Conservation (phyloP, 805 yeast genomes). For the Candida easanensis region DNA sequence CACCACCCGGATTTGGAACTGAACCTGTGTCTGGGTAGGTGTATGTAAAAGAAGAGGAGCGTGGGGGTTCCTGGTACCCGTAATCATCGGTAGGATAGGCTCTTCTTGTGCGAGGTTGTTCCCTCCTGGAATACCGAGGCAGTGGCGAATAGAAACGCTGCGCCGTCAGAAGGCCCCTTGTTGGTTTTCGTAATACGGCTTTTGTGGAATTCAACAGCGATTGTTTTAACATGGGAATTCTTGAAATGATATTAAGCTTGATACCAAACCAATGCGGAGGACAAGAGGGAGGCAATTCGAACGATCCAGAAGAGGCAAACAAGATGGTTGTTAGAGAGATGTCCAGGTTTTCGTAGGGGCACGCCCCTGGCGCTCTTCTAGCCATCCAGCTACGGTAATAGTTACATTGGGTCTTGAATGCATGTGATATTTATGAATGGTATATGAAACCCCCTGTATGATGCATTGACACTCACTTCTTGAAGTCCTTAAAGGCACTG, state of each 20-base stretch:
- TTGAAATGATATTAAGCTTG: too few species aligned
- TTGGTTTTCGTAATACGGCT: too few species aligned
- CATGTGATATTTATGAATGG: too few species aligned
- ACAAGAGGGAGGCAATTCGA: neutral
- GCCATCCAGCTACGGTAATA: neutral
- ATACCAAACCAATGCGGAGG: too few species aligned
- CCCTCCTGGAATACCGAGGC: neutral
- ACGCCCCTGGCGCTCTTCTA: too few species aligned
- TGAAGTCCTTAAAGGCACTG: neutral
- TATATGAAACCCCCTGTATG: neutral
- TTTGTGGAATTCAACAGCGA: too few species aligned
- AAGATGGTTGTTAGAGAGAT: too few species aligned
- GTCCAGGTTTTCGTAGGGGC: too few species aligned
- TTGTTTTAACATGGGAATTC: too few species aligned
- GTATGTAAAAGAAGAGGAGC: neutral
- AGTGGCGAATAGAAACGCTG: neutral
- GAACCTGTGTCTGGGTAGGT: constrained; percentile 25
- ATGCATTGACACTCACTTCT: neutral
- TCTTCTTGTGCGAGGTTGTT: neutral
- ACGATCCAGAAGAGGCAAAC: neutral
- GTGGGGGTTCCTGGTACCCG: neutral
- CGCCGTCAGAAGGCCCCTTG: too few species aligned
- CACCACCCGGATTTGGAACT: constrained; percentile 36
- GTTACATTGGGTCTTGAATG: too few species aligned
- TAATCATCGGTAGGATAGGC: neutral